These are phyloP conservation scores for Carex sylvatica DNA, from an alignment of 202 grass and related monocot species.

Conservation along the genomic window DNA sequence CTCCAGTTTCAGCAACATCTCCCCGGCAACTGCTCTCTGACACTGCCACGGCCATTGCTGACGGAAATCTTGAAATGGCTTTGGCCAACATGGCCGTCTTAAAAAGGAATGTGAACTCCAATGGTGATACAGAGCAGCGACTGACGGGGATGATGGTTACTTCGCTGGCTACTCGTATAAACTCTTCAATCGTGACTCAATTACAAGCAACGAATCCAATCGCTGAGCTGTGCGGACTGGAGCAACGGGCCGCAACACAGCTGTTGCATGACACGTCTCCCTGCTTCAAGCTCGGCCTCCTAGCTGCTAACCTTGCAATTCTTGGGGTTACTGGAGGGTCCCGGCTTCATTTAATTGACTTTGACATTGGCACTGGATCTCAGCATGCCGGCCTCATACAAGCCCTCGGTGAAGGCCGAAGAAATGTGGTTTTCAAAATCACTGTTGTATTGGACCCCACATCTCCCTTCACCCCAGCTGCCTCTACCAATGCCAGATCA, in stretches of 20 bases:
- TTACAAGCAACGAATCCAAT: conserved; percentile 16
- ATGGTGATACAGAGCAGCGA: conserved; percentile 74
- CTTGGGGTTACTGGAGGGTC: conserved; percentile 36
- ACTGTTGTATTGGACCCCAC: conserved; percentile 59
- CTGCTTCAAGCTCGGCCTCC: conserved; percentile 73
- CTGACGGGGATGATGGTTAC: conserved; percentile 68
- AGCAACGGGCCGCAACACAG: conserved; percentile 38
- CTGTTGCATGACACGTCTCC: conserved; percentile 58
- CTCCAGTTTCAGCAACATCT: conserved; percentile 35
- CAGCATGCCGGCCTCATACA: conserved; percentile 64
- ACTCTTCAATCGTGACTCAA: conserved; percentile 7
- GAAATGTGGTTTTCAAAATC: conserved; percentile 34
- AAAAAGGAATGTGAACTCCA: conserved; percentile 40
- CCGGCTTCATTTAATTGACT: conserved; percentile 68
- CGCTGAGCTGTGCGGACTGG: conserved; percentile 36
- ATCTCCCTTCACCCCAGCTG: conserved; percentile 43
- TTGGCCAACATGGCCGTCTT: conserved; percentile 38
- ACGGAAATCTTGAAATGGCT: conserved; percentile 53
- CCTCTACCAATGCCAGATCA: neutral
- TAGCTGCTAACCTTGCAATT: conserved; percentile 62
- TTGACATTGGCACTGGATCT: conserved; percentile 46
- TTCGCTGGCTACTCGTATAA: conserved; percentile 51
- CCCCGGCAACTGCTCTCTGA: conserved; percentile 61
- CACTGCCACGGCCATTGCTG: conserved; percentile 53
- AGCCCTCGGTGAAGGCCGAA: conserved; percentile 45